Evolutionary conservation across 768 basidiomycete genomes (phyloP).

Genomic region (Suillus sp.): DNA sequence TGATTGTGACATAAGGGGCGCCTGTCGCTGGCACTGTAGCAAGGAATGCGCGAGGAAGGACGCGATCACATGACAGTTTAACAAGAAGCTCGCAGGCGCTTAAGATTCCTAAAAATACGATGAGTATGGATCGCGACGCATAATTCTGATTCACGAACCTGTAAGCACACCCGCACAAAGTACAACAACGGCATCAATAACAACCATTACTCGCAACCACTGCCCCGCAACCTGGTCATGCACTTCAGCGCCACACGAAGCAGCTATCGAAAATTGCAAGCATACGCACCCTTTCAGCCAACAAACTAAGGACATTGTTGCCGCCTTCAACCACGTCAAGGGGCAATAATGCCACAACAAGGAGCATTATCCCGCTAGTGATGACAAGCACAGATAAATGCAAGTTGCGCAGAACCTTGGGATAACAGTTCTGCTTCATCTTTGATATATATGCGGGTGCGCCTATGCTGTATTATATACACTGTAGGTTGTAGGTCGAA

Average conservation of each 20-base stretch:
- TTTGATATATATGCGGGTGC: slow-evolving; percentile 66
- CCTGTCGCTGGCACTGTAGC: slow-evolving; percentile 49
- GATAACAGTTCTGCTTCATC: slow-evolving; percentile 57
- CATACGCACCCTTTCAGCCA: slow-evolving; percentile 54
- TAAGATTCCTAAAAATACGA: slow-evolving; percentile 47
- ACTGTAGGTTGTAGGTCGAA: background rate
- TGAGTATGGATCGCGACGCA: background rate
- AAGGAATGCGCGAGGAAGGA: slow-evolving; percentile 58
- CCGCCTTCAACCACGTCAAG: slow-evolving; percentile 48
- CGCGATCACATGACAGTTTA: slow-evolving; percentile 58
- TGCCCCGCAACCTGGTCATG: slow-evolving; percentile 51
- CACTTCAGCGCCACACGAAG: slow-evolving; percentile 7
- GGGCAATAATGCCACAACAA: slow-evolving; percentile 63
- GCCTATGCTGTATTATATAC: slow-evolving; percentile 37
- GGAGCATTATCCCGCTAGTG: slow-evolving; percentile 56
- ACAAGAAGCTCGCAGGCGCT: slow-evolving; percentile 61
- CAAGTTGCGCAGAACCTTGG: slow-evolving; percentile 63
- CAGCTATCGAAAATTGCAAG: background rate
- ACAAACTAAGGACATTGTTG: slow-evolving; percentile 63
- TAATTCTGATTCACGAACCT: slow-evolving; percentile 38
- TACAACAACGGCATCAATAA: slow-evolving; percentile 69
- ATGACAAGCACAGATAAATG: slow-evolving; percentile 60
- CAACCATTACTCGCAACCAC: slow-evolving; percentile 66
- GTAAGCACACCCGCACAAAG: slow-evolving; percentile 73
- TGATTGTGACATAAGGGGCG: slow-evolving; percentile 53